Conservation (phyloP, 371 early-diverging fungal species). For the Apophysomyces sp. region DNA sequence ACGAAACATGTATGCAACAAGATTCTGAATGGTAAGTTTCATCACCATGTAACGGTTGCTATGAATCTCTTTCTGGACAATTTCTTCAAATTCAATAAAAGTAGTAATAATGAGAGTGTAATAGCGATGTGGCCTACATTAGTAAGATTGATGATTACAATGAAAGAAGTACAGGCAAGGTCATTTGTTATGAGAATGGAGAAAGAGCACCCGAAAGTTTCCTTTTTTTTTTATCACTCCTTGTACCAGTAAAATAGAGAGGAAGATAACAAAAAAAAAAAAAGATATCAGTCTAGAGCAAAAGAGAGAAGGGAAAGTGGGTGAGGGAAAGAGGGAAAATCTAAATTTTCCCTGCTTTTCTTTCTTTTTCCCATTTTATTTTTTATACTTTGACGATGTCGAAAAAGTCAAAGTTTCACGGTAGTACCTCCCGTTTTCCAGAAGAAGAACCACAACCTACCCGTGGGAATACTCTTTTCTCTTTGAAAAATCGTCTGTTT, state of each 20-base stretch:
- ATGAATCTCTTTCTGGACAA: too few relatives aligned
- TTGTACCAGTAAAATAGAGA: not conserved
- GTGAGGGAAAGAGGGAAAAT: too few relatives aligned
- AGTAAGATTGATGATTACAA: too few relatives aligned
- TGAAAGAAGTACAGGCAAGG: too few relatives aligned
- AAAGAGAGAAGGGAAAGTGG: not conserved
- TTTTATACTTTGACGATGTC: not conserved
- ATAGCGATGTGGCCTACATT: too few relatives aligned
- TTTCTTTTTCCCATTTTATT: not conserved
- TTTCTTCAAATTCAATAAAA: too few relatives aligned
- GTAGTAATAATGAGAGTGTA: too few relatives aligned
- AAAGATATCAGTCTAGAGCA: not conserved
- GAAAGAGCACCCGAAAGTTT: too few relatives aligned
- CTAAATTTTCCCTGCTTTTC: conserved; percentile 5
- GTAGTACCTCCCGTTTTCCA: conserved; percentile 5
- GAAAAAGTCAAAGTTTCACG: conserved; percentile 16
- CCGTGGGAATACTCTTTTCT: conserved; percentile 21
- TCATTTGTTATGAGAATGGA: too few relatives aligned
- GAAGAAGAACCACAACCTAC: conserved; percentile 6
- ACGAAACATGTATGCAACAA: too few relatives aligned
- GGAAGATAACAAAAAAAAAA: not conserved
- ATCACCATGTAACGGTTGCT: too few relatives aligned
- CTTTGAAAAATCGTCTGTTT: conserved; percentile 24
- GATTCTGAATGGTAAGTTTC: too few relatives aligned
- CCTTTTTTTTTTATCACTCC: not conserved